Evolutionary conservation across 768 basidiomycete genomes (phyloP), one percentile per base, ranked within the genome.

Genomic region (Amanita molliuscula): DNA sequence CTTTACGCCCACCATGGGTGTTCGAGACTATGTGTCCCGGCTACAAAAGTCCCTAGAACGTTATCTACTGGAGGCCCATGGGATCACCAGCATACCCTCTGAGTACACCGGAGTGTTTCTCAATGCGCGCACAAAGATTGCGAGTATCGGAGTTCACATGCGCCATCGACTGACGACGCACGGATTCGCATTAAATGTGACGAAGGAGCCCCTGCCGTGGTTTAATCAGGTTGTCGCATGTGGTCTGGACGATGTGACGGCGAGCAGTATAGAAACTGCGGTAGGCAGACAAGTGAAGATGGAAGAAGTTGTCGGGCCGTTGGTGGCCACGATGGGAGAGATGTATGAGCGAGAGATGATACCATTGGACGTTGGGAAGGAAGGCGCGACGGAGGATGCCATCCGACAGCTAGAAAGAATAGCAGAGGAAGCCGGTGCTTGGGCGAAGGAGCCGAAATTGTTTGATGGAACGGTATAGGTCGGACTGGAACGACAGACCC

Each of bases 81-180:
- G 66, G n/a, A 72, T 89, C 56, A 44, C 59, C 26, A 68, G 76
- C 57, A 57, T 72, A 51, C 67, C 82, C 34, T 84, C 84, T 49
- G 86, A 85, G 43, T 83, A 94, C 59, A 95, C 93, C 3, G 96
- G 96, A 20, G 84, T 96, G 25, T 98, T 98, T 63, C 66, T 92
- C 47, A 77, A 87, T 58, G 68, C 73, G n/a, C 67, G 67, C 26
- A 85, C 85, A 41, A 99, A 98, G 65, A 74, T 99, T 57, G 91
- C 81, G 15, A 98, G 95, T 59, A 95, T 99, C 47, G 96, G 96
- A 38, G 91, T 99, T 47, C 93, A 97, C 64, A 83, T 98, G 48
- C 82, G 93, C 50, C 94, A 97, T 61, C 79, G 95, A 38, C 76
- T 99, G 49, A 95, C 96, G 38, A 86, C 83, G 21, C 96, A 99